A percentile compares a stretch with the other conserved stretches of the same genome.
Conservation (phyloP, 192 early-diverging fungal species). For the Coemansia sp. region DNA sequence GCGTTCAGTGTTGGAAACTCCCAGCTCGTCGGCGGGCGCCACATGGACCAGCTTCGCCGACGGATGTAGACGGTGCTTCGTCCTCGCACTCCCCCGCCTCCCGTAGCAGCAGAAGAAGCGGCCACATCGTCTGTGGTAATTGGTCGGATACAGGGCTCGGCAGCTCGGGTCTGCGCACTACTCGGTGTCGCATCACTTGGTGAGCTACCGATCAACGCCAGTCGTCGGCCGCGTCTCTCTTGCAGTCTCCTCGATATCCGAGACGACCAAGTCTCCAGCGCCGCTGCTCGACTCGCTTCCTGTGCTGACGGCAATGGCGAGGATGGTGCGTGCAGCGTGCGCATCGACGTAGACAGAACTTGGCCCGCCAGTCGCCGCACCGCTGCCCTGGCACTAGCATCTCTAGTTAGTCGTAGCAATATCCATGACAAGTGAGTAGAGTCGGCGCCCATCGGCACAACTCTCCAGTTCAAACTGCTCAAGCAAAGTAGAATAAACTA, state of each 20-base stretch:
- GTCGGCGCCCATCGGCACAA: slow-evolving; percentile 40
- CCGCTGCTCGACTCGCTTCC: background rate
- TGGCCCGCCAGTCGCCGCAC: slow-evolving; percentile 21
- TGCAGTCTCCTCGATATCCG: slow-evolving; percentile 18
- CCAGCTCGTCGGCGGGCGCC: slow-evolving; percentile 28
- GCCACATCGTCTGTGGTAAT: background rate
- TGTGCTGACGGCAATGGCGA: background rate
- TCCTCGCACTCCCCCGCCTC: background rate
- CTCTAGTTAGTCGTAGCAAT: slow-evolving; percentile 27
- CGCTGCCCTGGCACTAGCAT: slow-evolving; percentile 18
- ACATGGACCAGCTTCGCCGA: slow-evolving; percentile 37
- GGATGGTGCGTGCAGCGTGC: background rate
- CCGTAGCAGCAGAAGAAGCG: background rate
- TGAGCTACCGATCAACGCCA: background rate
- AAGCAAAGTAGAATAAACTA: background rate
- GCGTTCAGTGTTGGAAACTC: slow-evolving; percentile 55
- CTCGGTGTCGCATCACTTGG: background rate
- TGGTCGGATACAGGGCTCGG: background rate
- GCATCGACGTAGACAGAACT: slow-evolving; percentile 1
- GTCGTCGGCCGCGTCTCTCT: slow-evolving; percentile 15
- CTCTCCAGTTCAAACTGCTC: background rate
- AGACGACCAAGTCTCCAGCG: slow-evolving; percentile 7
- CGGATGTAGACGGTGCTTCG: background rate
- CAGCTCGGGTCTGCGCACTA: background rate
- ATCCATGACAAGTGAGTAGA: slow-evolving; percentile 42